phyloP scores from a whole-genome alignment of 2,329 filamentous ascomycete species.

The Xylaria sp. region DNA sequence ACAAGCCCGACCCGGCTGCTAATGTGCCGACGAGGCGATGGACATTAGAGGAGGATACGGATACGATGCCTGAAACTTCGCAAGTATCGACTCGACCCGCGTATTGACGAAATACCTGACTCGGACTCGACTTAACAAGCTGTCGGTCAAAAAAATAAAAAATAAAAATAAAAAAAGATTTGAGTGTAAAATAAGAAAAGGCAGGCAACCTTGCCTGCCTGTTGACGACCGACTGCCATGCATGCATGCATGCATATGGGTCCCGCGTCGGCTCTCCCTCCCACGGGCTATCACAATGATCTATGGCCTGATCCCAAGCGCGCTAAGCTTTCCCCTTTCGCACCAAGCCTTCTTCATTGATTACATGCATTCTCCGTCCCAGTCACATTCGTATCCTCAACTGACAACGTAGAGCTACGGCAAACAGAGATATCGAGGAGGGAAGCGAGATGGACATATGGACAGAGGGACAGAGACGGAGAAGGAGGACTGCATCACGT shows the following conservation, averaged over 20 bases:
- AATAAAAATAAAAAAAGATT: too few species aligned
- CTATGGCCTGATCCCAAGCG: conserved; percentile 28
- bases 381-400: conserved; percentile 14
- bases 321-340: conserved; percentile 29
- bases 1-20: too few species aligned
- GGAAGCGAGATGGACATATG: too few species aligned
- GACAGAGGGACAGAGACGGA: too few species aligned
- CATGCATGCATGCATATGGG: conserved; percentile 26
- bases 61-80: background rate
- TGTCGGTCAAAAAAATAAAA: too few species aligned
- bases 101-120: background rate
- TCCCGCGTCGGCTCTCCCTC: conserved; percentile 37
- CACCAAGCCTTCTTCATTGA: conserved; percentile 5
- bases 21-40: too few species aligned
- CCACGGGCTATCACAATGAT: conserved; percentile 32
- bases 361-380: conserved; percentile 12
- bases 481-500: conserved; percentile 18
- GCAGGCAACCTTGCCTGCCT: background rate
- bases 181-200: background rate
- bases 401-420: conserved; percentile 13
- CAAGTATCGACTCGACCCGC: background rate
- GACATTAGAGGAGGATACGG: background rate
- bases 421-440: too few species aligned
- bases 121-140: too few species aligned
- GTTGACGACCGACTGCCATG: conserved; percentile 26